A percentile compares a stretch with the other conserved stretches of the same genome.
Conservation (phyloP, 1,284 basidiomycete species). For the Tylopilus orsonianus region DNA sequence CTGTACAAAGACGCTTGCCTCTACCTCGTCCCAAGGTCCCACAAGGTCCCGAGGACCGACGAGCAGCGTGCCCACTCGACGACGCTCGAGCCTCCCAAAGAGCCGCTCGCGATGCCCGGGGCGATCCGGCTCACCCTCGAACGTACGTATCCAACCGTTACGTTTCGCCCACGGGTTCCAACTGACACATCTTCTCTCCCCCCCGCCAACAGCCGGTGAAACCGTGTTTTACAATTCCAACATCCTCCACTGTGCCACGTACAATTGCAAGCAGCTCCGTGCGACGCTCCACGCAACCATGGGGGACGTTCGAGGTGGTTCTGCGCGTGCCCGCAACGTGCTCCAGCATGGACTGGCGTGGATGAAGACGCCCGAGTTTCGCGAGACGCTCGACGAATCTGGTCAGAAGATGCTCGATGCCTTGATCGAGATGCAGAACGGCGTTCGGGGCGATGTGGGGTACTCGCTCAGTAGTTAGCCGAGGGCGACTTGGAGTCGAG, state of each 20-base stretch:
- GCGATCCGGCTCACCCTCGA: slow-evolving; percentile 58
- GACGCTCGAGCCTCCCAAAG: slow-evolving; percentile 51
- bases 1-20: slow-evolving; percentile 76
- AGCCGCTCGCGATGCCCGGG: slow-evolving; percentile 72
- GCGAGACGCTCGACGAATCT: slow-evolving; percentile 44
- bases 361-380: slow-evolving; percentile 66
- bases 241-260: slow-evolving; percentile 74
- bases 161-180: neutral
- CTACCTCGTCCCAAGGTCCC: slow-evolving; percentile 72
- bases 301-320: slow-evolving; percentile 64
- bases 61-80: slow-evolving; percentile 61
- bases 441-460: slow-evolving; percentile 41
- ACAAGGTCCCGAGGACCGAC: slow-evolving; percentile 56
- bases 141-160: slow-evolving; percentile 42
- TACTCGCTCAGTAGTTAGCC: slow-evolving; percentile 49
- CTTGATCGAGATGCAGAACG: slow-evolving; percentile 56
- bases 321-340: slow-evolving; percentile 68
- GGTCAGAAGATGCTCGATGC: slow-evolving; percentile 61
- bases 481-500: too few species aligned
- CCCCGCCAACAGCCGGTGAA: slow-evolving; percentile 51
- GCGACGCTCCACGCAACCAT: slow-evolving; percentile 77
- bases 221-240: slow-evolving; percentile 84
- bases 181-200: neutral
- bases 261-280: slow-evolving; percentile 52
- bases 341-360: slow-evolving; percentile 79